Evolutionary conservation across 2,329 filamentous ascomycete genomes (phyloP).

Genomic region (Chaetomiaceae sp.): DNA sequence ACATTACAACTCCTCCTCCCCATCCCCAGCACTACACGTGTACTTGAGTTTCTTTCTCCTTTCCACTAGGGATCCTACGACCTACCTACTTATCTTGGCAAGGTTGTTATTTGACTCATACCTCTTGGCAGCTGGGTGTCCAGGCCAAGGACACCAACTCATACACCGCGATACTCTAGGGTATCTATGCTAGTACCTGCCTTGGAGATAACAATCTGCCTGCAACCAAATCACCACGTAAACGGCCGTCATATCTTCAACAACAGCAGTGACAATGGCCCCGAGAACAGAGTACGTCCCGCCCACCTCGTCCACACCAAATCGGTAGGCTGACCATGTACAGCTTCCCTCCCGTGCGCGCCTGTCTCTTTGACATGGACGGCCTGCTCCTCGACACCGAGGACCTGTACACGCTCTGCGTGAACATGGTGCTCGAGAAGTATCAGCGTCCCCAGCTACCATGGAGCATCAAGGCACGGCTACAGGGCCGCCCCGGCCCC

Average conservation of each 20-base stretch:
- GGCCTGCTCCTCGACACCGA: constrained; percentile 91
- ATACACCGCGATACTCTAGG: too few species aligned
- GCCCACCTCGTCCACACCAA: neutral
- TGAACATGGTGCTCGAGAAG: constrained; percentile 73
- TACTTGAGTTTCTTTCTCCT: too few species aligned
- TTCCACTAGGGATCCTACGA: too few species aligned
- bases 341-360: constrained; percentile 73
- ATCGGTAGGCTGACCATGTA: neutral
- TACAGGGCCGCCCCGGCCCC: constrained; percentile 56
- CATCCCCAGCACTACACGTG: too few species aligned
- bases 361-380: constrained; percentile 98
- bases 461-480: constrained; percentile 87
- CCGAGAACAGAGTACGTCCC: constrained; percentile 29
- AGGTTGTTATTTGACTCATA: too few species aligned
- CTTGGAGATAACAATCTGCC: neutral
- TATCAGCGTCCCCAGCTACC: constrained; percentile 71
- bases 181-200: too few species aligned
- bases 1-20: too few species aligned
- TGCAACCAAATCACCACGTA: too few species aligned
- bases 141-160: too few species aligned
- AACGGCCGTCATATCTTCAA: neutral
- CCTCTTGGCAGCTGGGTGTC: too few species aligned
- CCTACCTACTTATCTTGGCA: too few species aligned
- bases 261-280: constrained; percentile 22
- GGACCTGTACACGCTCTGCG: constrained; percentile 77